A percentile compares a stretch with the other conserved stretches of the same genome.
Evolutionary conservation across 495 filamentous ascomycete genomes (phyloP).

Genomic region (Penicillium simplicissimum): DNA sequence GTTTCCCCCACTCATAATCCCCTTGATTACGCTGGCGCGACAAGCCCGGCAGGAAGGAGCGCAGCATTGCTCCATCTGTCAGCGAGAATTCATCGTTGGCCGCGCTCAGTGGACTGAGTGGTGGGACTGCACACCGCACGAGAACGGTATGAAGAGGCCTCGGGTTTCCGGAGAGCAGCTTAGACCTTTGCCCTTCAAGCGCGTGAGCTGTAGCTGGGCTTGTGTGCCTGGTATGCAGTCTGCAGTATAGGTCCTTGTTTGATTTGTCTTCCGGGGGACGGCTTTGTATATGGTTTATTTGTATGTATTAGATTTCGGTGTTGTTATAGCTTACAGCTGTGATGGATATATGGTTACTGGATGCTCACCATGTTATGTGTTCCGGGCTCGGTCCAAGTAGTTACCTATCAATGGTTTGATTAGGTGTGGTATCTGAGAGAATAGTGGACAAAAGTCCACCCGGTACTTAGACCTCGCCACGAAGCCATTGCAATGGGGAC

Average conservation of each 20-base stretch:
- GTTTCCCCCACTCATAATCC: constrained; percentile 43
- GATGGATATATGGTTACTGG: neutral
- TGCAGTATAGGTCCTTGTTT: constrained; percentile 7
- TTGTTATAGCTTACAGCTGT: constrained; percentile 1
- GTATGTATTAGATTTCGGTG: constrained; percentile 14
- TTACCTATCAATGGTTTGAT: neutral
- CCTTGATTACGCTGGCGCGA: constrained; percentile 42
- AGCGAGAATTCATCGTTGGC: constrained; percentile 56
- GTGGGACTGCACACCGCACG: constrained; percentile 56
- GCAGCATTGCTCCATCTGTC: constrained; percentile 61
- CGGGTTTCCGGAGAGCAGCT: constrained; percentile 37
- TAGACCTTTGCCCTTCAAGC: constrained; percentile 60
- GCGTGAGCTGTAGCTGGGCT: constrained; percentile 64
- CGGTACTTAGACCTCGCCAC: neutral
- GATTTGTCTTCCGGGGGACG: neutral
- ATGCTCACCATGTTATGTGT: neutral
- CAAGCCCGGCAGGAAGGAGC: constrained; percentile 52
- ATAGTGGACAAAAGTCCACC: too few species aligned
- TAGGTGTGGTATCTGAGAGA: neutral
- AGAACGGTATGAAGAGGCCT: constrained; percentile 46
- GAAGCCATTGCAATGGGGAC: too few species aligned
- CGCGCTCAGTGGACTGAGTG: constrained; percentile 74
- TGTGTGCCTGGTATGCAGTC: constrained; percentile 49
- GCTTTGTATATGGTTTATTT: constrained; percentile 10
- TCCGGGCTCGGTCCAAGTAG: neutral